Base-by-base conservation (phyloP, 495 filamentous ascomycete species). In the Pyrenula aspistea region DNA sequence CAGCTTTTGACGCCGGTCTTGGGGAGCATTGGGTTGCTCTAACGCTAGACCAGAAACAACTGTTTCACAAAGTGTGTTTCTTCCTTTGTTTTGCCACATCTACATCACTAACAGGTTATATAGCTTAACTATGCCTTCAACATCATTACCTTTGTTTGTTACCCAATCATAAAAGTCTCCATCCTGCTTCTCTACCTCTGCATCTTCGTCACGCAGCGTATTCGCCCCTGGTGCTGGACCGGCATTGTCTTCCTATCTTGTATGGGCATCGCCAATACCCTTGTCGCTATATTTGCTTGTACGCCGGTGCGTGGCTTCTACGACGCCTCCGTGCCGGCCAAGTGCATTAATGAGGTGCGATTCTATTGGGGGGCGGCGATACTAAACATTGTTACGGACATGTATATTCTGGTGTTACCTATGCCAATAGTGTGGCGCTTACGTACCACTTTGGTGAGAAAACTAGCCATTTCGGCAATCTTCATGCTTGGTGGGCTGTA, bases 261-360 rank as follows among this genome's bases (percentile, higher is more conserved):
- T 77, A 77, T 57, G 67, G 68, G 4, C 42, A 58, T 73, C 24
- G 66, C 66, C 49, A 73, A 73, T 54, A 71, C 73, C 54, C 67
- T 75, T 42, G 63, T 67, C 11, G 73, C 67, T 22, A 64, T 74
- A 42, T 71, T 78, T 52, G 71, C 77, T 59, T 80, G 76, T 56
- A 64, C 57, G 0, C 76, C 74, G 0, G 62, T 79, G 31, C 24
- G 61, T 12, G 71, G 66, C 25, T 67, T 70, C 56, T 79, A 71
- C 71, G 54, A 70, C 24, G 61, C 63, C 0, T 56, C 58, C 2
- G 54, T 71, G 10, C 60, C 67, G 0, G 73, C 69, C 0, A 56
- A 55, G 1, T 79, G 77, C 59, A 74, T 78, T 59, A 64, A 73
- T 73, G 31, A 71, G 70, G 50, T 64, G 54, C 8, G 73, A 73